Conservation (phyloP, 768 basidiomycete genomes). For the Porphyrellus cyaneotinctus region DNA sequence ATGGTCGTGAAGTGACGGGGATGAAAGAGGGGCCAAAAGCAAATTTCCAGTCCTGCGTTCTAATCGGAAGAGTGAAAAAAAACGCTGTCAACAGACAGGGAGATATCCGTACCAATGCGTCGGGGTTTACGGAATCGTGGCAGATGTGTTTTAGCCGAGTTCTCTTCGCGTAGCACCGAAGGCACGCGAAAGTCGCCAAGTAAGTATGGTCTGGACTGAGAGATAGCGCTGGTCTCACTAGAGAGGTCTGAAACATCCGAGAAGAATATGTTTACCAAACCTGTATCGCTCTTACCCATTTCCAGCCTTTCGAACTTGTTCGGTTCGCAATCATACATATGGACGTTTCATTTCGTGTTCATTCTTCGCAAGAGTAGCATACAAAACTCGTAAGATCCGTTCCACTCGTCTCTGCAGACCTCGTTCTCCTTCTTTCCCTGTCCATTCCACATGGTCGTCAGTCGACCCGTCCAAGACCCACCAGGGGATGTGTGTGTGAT, state of each 20-base stretch:
- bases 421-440: slow-evolving; percentile 7
- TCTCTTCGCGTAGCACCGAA: slow-evolving; percentile 9
- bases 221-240: background rate
- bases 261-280: background rate
- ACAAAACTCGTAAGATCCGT: slow-evolving; percentile 24
- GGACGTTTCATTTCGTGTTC: slow-evolving; percentile 45
- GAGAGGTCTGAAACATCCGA: slow-evolving; percentile 12
- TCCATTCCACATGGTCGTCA: slow-evolving; percentile 10
- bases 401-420: slow-evolving; percentile 15
- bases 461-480: slow-evolving; percentile 18
- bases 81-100: background rate
- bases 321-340: slow-evolving; percentile 10
- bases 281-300: background rate
- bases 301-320: background rate
- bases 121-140: slow-evolving; percentile 16
- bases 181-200: no score
- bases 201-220: slow-evolving; percentile 14
- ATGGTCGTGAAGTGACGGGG: slow-evolving; percentile 2
- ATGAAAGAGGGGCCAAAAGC: background rate
- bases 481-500: slow-evolving; percentile 24
- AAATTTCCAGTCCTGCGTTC: background rate
- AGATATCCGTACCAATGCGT: background rate
- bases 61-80: background rate
- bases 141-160: slow-evolving; percentile 1
- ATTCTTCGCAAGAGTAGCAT: slow-evolving; percentile 32